Percentiles rank a stretch among this genome's conserved stretches.
These are phyloP conservation scores for Daldinia eschscholtzii DNA, from an alignment of 2,329 filamentous ascomycete genomes.

Conservation along the genomic window DNA sequence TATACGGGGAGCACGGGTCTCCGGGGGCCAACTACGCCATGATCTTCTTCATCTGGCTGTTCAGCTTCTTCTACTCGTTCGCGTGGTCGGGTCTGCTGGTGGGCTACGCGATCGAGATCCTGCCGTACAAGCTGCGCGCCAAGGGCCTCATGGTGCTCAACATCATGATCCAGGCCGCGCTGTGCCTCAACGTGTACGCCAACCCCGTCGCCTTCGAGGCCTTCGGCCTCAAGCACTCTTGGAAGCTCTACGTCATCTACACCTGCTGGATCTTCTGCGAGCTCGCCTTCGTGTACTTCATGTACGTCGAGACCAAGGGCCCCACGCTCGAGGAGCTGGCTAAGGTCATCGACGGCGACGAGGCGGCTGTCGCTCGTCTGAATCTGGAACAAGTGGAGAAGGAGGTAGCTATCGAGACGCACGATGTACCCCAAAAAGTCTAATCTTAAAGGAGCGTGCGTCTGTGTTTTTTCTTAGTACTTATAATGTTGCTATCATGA, in stretches of 20 bases:
- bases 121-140: conserved; percentile 64
- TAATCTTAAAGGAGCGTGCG: conserved; percentile 25
- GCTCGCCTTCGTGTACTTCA: conserved; percentile 67
- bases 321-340: conserved; percentile 76
- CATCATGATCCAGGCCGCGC: conserved; percentile 65
- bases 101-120: conserved; percentile 65
- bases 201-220: conserved; percentile 67
- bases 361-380: conserved; percentile 62
- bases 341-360: conserved; percentile 74
- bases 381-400: conserved; percentile 62
- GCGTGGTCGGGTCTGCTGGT: conserved; percentile 70
- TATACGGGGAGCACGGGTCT: conserved; percentile 58
- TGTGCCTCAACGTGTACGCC: conserved; percentile 67
- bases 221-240: conserved; percentile 58
- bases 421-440: conserved; percentile 49
- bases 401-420: conserved; percentile 52
- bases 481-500: conserved; percentile 5
- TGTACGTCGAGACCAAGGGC: conserved; percentile 72
- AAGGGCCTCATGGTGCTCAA: conserved; percentile 70
- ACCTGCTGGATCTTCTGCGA: conserved; percentile 68
- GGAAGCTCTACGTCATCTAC: conserved; percentile 70
- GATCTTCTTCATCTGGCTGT: conserved; percentile 64
- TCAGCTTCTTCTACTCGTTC: conserved; percentile 65
- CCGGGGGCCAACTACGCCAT: conserved; percentile 57
- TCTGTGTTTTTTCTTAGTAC: not conserved